Conservation (phyloP, 441 rosid species). For the Kokia cookei region DNA sequence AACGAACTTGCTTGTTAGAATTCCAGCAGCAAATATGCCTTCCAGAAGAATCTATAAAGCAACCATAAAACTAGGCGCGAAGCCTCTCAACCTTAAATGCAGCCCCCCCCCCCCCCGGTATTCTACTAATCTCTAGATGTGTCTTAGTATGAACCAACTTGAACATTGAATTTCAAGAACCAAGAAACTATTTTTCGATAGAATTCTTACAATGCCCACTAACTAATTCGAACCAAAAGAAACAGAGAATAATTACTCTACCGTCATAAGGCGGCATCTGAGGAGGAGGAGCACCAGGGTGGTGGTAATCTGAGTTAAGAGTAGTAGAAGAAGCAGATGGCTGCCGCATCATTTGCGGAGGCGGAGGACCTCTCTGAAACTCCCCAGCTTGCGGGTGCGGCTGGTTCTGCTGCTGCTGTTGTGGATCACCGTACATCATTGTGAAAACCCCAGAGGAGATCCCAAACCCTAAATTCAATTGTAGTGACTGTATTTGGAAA, state of each 20-base stretch:
- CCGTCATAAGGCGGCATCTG: conserved; percentile 46
- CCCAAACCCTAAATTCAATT: neutral
- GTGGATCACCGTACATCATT: conserved; percentile 76
- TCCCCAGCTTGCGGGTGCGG: conserved; percentile 28
- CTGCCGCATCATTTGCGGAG: conserved; percentile 75
- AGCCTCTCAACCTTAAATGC: neutral
- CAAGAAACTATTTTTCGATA: neutral
- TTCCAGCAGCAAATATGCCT: neutral
- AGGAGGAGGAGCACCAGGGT: conserved; percentile 38
- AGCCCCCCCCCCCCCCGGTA: neutral
- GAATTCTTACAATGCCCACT: neutral
- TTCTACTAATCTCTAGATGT: neutral
- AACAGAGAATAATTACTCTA: conserved; percentile 18
- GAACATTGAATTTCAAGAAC: neutral
- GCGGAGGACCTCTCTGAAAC: conserved; percentile 46
- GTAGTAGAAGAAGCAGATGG: conserved; percentile 77
- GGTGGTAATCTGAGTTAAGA: conserved; percentile 64
- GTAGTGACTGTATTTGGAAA: neutral
- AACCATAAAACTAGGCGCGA: neutral
- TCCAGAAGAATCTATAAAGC: neutral
- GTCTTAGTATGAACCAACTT: neutral
- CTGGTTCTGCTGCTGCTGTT: conserved; percentile 44
- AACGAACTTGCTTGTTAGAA: neutral
- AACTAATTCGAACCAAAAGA: neutral
- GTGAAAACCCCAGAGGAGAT: neutral